Evolutionary conservation across 257 asterid genomes (phyloP), one percentile per base, ranked within the genome.

Genomic region (Solanum gracilifrons): DNA sequence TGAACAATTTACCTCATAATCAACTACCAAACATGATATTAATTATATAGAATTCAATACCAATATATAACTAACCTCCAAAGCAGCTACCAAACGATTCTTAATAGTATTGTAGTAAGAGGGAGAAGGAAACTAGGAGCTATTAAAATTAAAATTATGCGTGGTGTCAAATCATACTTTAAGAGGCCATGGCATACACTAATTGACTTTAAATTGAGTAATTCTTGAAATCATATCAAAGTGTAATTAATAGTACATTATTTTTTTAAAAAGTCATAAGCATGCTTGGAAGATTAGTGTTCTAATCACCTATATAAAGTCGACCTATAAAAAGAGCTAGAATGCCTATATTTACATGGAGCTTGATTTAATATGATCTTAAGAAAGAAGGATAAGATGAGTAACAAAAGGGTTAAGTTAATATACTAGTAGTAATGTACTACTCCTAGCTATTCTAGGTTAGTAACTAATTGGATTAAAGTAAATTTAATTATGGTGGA

Each of bases 401-500:
- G 25, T 20, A 20, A 58, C 11, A 58, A 58, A 58, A 58, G 25
- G 66, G 25, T 58, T 58, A 58, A 58, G 12, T 7, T 58, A 58
- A 20, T 58, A 3, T 58, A 58, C 12, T 20, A 55, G 4, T 55
- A 55, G 20, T 20, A 3, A 55, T 55, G 64, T 58, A 7, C 66
- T 58, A 58, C 9, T 58, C 25, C 66, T 58, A 58, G 66, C 66
- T 58, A 51, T 2, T 51, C 60, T 51, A 58, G 7, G 66, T 58
- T 55, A 48, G 21, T 51, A 58, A 20, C 66, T 1, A 20, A 58
- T 58, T 58, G 66, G 66, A 20, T 3, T 0, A 86, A 86, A 86
- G n/a, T 83, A 83, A 25, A 12, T 51, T 9, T 27, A 84, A 84
- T 33, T 83, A 33, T 48, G 69, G 91, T 84, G 90, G 89, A 90